A percentile compares a stretch with the other conserved stretches of the same genome.
phyloP scores from a whole-genome alignment of 495 filamentous ascomycete genomes.

The Penicillium riverlandense region DNA sequence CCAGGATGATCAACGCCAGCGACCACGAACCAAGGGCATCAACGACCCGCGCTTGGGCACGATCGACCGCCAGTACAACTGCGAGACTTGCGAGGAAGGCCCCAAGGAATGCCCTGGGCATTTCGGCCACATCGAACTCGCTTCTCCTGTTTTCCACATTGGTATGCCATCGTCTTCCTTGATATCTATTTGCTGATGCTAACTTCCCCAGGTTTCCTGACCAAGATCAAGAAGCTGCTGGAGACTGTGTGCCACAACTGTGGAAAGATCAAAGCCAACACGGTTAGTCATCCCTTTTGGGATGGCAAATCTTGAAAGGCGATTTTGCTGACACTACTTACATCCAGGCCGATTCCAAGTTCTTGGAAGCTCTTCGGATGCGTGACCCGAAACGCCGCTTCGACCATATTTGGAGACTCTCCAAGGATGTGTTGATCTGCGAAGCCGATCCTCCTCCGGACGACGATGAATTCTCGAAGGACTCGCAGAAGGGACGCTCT shows the following conservation, averaged over 20 bases:
- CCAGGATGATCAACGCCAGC: constrained; percentile 78
- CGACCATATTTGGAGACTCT: constrained; percentile 77
- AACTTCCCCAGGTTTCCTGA: constrained; percentile 68
- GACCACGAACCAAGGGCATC: constrained; percentile 79
- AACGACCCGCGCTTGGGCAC: constrained; percentile 93
- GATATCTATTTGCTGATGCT: constrained; percentile 11
- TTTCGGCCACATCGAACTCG: constrained; percentile 96
- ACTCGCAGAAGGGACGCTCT: constrained; percentile 38
- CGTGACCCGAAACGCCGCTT: constrained; percentile 92
- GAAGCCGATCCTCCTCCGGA: constrained; percentile 60
- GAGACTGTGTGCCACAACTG: constrained; percentile 98
- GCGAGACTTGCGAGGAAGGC: constrained; percentile 87
- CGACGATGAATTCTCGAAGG: constrained; percentile 54
- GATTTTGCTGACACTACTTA: constrained; percentile 55
- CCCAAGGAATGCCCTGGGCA: constrained; percentile 95
- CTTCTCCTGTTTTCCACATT: constrained; percentile 83
- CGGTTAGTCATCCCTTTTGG: constrained; percentile 70
- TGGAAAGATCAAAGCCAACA: constrained; percentile 87
- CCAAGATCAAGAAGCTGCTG: constrained; percentile 94
- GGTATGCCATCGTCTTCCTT: constrained; percentile 40
- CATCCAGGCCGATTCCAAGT: constrained; percentile 71
- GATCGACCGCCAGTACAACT: constrained; percentile 88
- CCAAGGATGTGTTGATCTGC: constrained; percentile 79
- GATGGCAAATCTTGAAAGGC: constrained; percentile 44
- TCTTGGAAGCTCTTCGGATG: constrained; percentile 68